Evolutionary conservation across 1,284 basidiomycete genomes (phyloP).

Genomic region (Trichosporon asahii): DNA sequence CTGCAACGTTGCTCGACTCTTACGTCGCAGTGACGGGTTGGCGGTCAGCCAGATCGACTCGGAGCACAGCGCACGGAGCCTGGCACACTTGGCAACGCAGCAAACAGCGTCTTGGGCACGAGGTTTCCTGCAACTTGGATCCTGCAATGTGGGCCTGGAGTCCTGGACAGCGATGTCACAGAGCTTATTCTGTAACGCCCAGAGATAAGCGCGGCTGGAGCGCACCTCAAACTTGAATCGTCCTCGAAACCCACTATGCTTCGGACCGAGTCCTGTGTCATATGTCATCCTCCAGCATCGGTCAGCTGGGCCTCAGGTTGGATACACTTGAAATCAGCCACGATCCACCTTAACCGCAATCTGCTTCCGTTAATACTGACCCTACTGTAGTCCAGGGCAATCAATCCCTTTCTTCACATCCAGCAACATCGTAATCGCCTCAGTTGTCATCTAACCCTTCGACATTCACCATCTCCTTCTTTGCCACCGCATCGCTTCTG

Average conservation of each 20-base stretch:
- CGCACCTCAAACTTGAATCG: neutral
- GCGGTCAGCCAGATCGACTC: neutral
- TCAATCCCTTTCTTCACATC: too few species aligned
- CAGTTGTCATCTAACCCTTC: neutral
- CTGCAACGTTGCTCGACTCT: neutral
- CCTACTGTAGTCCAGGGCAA: neutral
- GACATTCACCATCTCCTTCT: neutral
- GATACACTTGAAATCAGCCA: neutral
- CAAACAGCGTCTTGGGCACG: neutral
- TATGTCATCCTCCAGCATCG: neutral
- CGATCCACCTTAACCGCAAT: neutral
- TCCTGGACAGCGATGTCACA: neutral
- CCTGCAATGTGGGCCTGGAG: neutral
- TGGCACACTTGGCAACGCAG: neutral
- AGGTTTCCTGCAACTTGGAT: neutral
- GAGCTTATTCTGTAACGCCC: constrained; percentile 5
- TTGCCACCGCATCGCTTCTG: neutral
- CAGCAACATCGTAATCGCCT: neutral
- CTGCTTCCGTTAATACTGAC: neutral
- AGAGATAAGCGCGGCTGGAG: neutral
- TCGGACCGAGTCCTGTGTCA: neutral
- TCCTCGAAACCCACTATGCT: neutral
- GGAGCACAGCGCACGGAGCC: neutral
- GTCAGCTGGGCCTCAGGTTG: neutral
- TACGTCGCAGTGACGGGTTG: neutral